A percentile compares a stretch with the other conserved stretches of the same genome.
Conservation (phyloP, 768 basidiomycete genomes). For the Serendipita vermifera region DNA sequence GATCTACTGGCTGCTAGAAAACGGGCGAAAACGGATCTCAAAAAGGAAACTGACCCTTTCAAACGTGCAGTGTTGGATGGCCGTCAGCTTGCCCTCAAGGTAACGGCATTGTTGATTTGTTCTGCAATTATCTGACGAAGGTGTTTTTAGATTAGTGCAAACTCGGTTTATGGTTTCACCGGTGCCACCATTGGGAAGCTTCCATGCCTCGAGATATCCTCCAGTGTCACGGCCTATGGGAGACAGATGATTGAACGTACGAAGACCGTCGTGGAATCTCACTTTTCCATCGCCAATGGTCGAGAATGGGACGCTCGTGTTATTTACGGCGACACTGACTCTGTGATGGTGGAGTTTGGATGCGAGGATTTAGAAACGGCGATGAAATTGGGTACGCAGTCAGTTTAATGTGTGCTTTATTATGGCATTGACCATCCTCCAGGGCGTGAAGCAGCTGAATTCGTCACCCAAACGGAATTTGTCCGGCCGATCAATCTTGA, state of each 20-base stretch:
- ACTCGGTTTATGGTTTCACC: constrained; percentile 98
- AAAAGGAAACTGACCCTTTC: constrained; percentile 94
- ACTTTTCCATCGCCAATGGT: constrained; percentile 77
- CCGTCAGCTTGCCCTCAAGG: constrained; percentile 92
- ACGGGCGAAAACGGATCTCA: constrained; percentile 87
- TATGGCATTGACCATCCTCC: constrained; percentile 9
- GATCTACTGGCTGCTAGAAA: constrained; percentile 90
- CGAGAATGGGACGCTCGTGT: constrained; percentile 80
- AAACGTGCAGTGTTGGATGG: constrained; percentile 95
- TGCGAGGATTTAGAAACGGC: constrained; percentile 73
- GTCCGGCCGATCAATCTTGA: constrained; percentile 95
- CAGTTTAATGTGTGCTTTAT: neutral
- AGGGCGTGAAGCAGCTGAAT: constrained; percentile 87
- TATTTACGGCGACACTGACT: constrained; percentile 98
- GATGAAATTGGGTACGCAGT: constrained; percentile 69
- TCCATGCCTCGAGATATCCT: constrained; percentile 91
- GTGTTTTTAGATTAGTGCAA: constrained; percentile 90
- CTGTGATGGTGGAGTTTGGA: constrained; percentile 97
- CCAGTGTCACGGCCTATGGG: constrained; percentile 89
- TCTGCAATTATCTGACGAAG: neutral
- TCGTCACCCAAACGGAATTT: constrained; percentile 78
- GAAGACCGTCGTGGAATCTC: constrained; percentile 80
- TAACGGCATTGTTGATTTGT: constrained; percentile 21
- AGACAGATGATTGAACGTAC: constrained; percentile 99
- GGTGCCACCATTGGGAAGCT: constrained; percentile 96